A percentile compares a stretch with the other conserved stretches of the same genome.
Conservation (phyloP, 2,329 filamentous ascomycete species). For the Monilinia aucupariae region DNA sequence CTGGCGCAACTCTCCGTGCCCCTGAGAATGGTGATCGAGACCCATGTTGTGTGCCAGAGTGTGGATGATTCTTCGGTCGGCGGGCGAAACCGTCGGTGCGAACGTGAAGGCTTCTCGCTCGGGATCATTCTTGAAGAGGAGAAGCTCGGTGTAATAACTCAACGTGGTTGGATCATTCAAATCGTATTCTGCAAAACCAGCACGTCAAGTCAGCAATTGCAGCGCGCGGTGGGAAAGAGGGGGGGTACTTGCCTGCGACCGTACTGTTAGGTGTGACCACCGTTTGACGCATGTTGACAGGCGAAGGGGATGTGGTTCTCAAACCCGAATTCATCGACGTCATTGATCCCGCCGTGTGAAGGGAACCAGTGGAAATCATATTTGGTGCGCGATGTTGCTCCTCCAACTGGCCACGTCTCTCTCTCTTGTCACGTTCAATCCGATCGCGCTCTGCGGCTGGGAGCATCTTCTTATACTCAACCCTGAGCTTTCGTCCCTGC, state of each 20-base stretch:
- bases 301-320: constrained; percentile 39
- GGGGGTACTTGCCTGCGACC: constrained; percentile 19
- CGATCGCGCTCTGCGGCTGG: constrained; percentile 89
- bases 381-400: constrained; percentile 75
- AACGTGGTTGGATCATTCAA: constrained; percentile 86
- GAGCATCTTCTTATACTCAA: constrained; percentile 99
- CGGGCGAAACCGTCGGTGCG: constrained; percentile 70
- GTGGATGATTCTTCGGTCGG: constrained; percentile 85
- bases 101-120: constrained; percentile 78
- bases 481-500: constrained; percentile 86
- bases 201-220: constrained; percentile 9
- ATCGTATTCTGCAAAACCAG: constrained; percentile 57
- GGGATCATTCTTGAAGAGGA: constrained; percentile 79
- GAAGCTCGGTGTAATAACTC: constrained; percentile 82
- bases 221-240: background rate
- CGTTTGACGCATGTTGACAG: constrained; percentile 30
- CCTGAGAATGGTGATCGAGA: constrained; percentile 83
- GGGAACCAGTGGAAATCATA: constrained; percentile 41
- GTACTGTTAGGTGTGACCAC: constrained; percentile 16
- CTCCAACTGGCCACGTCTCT: constrained; percentile 90
- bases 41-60: constrained; percentile 94
- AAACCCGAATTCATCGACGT: constrained; percentile 60
- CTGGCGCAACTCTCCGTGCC: constrained; percentile 79
- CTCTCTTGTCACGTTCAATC: constrained; percentile 94
- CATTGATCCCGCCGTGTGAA: constrained; percentile 82